Percentiles rank a stretch among this genome's conserved stretches.
Evolutionary conservation across 2,329 filamentous ascomycete species (phyloP).

Genomic region (Atkinsonella hypoxylon): DNA sequence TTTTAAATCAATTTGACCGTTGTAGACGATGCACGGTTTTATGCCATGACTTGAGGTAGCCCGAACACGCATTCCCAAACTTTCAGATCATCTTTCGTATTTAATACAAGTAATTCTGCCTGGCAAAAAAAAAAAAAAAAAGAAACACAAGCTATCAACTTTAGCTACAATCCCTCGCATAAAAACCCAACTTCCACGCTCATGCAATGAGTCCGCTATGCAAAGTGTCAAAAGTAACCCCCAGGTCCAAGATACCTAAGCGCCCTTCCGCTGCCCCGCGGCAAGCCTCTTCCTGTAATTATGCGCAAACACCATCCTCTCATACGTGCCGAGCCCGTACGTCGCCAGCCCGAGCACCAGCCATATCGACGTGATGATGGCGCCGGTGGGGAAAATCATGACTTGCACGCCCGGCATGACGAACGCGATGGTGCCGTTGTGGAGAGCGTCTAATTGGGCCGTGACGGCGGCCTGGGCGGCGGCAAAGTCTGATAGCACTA

Average conservation of each 20-base stretch:
- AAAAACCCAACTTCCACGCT: too few relatives aligned
- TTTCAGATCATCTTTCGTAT: too few relatives aligned
- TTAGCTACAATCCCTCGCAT: too few relatives aligned
- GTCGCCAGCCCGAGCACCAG: slow-evolving; percentile 40
- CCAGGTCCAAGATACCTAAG: not conserved
- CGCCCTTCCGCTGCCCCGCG: not conserved
- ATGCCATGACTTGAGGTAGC: too few relatives aligned
- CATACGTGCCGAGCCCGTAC: slow-evolving; percentile 53
- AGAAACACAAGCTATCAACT: too few relatives aligned
- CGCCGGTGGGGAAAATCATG: slow-evolving; percentile 57
- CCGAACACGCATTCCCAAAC: too few relatives aligned
- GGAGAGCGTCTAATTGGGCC: slow-evolving; percentile 30
- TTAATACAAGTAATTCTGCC: too few relatives aligned
- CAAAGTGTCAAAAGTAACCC: not conserved
- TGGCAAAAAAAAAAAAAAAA: too few relatives aligned
- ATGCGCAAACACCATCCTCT: slow-evolving; percentile 54
- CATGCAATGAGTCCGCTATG: too few relatives aligned
- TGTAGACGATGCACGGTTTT: too few relatives aligned
- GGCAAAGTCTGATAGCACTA: slow-evolving; percentile 38
- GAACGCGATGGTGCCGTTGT: slow-evolving; percentile 48
- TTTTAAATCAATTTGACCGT: too few relatives aligned
- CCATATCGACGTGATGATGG: slow-evolving; percentile 56
- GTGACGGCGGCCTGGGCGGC: slow-evolving; percentile 38
- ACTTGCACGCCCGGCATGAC: slow-evolving; percentile 57
- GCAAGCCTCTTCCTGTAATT: slow-evolving; percentile 37